Percentiles rank a stretch among this genome's conserved stretches.
These are phyloP conservation scores for Rubus idaeus DNA, from an alignment of 306 rosid genomes.

Conservation along the genomic window DNA sequence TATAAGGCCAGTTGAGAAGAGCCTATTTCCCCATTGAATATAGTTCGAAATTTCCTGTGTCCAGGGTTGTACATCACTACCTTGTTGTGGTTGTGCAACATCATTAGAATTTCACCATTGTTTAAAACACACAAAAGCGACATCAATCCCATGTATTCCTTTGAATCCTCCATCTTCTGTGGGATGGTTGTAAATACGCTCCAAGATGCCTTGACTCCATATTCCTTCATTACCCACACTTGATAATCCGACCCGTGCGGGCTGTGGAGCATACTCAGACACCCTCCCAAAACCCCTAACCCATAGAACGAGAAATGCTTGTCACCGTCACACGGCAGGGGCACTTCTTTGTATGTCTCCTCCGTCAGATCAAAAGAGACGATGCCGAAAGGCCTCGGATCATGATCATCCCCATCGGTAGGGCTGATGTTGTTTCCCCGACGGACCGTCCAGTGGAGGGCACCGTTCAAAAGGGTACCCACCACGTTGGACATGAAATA, in stretches of 20 bases:
- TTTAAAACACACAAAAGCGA: background rate
- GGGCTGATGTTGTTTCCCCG: background rate
- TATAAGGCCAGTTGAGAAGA: constrained; percentile 12
- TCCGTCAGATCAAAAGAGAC: constrained; percentile 8
- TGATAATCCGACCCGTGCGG: constrained; percentile 16
- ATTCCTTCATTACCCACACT: constrained; percentile 18
- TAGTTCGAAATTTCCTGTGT: constrained; percentile 1
- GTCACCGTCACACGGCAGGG: constrained; percentile 15
- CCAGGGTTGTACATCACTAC: constrained; percentile 8
- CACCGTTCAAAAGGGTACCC: constrained; percentile 12
- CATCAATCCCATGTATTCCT: constrained; percentile 18
- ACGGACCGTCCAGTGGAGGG: constrained; percentile 20
- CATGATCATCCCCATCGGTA: background rate
- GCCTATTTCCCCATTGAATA: background rate
- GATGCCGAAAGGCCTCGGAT: constrained; percentile 3
- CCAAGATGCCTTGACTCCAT: constrained; percentile 21
- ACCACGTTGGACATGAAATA: constrained; percentile 16
- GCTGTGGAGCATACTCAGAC: constrained; percentile 22
- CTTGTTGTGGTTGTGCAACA: constrained; percentile 18
- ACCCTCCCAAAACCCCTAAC: constrained; percentile 12
- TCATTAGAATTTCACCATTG: constrained; percentile 4
- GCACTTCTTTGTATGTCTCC: constrained; percentile 9
- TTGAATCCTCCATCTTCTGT: constrained; percentile 20
- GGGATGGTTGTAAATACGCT: constrained; percentile 18
- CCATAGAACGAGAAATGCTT: constrained; percentile 17